phyloP scores from a whole-genome alignment of 2,329 filamentous ascomycete genomes.

The Pseudogymnoascus sp. region DNA sequence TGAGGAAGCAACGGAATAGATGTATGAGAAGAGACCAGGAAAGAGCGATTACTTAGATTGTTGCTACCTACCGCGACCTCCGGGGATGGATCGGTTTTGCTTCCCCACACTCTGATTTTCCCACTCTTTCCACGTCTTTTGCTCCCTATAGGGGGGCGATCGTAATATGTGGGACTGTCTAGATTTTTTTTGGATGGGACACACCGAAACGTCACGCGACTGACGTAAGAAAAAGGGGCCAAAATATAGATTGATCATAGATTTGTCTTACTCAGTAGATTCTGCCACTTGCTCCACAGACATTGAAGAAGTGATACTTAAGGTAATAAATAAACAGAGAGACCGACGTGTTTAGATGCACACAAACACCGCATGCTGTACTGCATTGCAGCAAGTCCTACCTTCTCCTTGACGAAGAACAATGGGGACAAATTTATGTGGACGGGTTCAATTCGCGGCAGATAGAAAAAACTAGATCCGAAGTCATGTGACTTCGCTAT shows the following conservation, averaged over 20 bases:
- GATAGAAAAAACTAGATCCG: not conserved
- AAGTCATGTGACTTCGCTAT: conserved; percentile 3
- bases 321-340: not conserved
- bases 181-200: not conserved
- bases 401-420: not conserved
- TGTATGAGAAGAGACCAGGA: not conserved
- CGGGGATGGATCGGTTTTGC: not conserved
- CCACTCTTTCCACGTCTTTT: conserved; percentile 5
- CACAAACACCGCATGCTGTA: not conserved
- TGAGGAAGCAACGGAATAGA: not conserved
- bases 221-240: conserved; percentile 7
- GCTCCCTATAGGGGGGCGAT: not conserved
- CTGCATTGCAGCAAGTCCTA: not conserved
- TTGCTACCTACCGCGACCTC: not conserved
- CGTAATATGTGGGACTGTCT: conserved; percentile 8
- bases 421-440: not conserved
- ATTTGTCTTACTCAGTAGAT: conserved; percentile 1
- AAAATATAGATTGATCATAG: not conserved
- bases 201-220: conserved; percentile 1
- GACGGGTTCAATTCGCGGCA: not conserved
- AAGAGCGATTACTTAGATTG: not conserved
- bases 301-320: not conserved
- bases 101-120: conserved; percentile 1
- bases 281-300: not conserved
- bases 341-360: not conserved